These are phyloP conservation scores for Myriosclerotinia duriaeana DNA, from an alignment of 2,329 filamentous ascomycete genomes.

Conservation along the genomic window DNA sequence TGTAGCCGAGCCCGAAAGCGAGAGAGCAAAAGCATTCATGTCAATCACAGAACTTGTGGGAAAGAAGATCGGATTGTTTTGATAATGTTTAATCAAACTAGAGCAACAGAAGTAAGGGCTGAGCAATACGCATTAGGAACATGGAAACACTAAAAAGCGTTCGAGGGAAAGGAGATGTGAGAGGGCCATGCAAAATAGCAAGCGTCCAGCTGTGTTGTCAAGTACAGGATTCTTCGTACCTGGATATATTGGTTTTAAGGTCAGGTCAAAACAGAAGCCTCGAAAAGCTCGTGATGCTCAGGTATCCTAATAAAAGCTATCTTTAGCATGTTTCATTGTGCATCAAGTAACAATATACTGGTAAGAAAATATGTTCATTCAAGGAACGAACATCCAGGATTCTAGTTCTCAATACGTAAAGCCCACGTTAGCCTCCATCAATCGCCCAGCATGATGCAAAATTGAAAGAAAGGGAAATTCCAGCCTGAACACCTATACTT, in stretches of 20 bases:
- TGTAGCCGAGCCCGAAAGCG: conserved; percentile 77
- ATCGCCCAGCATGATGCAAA: conserved; percentile 26
- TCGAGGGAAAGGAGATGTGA: not conserved
- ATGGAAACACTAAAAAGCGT: not conserved
- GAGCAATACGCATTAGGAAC: not conserved
- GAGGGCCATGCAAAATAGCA: not conserved
- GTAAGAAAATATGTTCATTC: conserved; percentile 30
- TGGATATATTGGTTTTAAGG: conserved; percentile 14
- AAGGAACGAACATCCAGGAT: conserved; percentile 26
- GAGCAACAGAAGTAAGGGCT: not conserved
- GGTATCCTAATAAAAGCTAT: conserved; percentile 25
- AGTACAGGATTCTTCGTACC: conserved; percentile 13
- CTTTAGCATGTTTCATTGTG: conserved; percentile 27
- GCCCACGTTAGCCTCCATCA: conserved; percentile 48
- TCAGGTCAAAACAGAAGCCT: conserved; percentile 10
- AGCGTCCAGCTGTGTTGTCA: not conserved
- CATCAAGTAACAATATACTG: conserved; percentile 17
- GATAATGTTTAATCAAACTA: not conserved
- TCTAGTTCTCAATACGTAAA: conserved; percentile 29
- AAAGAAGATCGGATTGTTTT: conserved; percentile 34
- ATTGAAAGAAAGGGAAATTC: conserved; percentile 36
- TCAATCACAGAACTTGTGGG: conserved; percentile 61
- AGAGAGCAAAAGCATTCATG: conserved; percentile 69
- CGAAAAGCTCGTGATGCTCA: conserved; percentile 9
- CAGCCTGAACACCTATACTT: conserved; percentile 40